Conservation (phyloP, 73 alveolate species). For the Halteria grandinella region DNA sequence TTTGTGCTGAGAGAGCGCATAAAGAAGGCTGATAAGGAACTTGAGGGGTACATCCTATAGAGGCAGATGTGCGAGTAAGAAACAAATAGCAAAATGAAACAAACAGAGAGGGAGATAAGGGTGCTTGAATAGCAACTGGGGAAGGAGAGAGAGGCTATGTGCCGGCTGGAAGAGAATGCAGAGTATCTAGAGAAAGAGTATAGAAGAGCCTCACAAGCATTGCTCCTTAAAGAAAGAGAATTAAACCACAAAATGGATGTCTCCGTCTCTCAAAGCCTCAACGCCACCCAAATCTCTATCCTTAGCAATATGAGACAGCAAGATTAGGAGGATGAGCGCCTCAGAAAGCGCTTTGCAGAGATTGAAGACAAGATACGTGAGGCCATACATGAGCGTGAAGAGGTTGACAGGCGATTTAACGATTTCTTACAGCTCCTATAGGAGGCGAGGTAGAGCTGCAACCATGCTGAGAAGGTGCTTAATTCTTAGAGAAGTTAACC, state of each 20-base stretch:
- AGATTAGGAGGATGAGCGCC: conserved; percentile 29
- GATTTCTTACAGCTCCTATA: background rate
- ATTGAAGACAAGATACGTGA: conserved; percentile 20
- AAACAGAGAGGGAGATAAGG: conserved; percentile 12
- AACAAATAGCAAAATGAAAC: background rate
- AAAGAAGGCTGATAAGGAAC: conserved; percentile 32
- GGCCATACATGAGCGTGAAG: conserved; percentile 5
- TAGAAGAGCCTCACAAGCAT: conserved; percentile 45
- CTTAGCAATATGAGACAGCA: background rate
- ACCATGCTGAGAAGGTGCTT: conserved; percentile 48
- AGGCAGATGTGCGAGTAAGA: conserved; percentile 13
- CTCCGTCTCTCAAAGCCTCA: background rate
- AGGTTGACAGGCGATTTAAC: background rate
- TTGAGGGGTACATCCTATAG: background rate
- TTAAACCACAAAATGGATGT: conserved; percentile 1
- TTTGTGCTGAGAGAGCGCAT: conserved; percentile 13
- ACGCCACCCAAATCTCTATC: background rate
- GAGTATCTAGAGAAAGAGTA: conserved; percentile 36
- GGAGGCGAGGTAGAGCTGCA: conserved; percentile 22
- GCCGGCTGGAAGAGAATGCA: conserved; percentile 27
- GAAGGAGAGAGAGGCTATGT: conserved; percentile 3
- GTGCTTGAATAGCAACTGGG: background rate
- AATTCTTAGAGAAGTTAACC: background rate
- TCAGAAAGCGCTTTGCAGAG: conserved; percentile 27
- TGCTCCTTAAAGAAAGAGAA: conserved; percentile 34